These are phyloP conservation scores for Diutina catenulata DNA, from an alignment of 1,139 yeast genomes.

Conservation along the genomic window DNA sequence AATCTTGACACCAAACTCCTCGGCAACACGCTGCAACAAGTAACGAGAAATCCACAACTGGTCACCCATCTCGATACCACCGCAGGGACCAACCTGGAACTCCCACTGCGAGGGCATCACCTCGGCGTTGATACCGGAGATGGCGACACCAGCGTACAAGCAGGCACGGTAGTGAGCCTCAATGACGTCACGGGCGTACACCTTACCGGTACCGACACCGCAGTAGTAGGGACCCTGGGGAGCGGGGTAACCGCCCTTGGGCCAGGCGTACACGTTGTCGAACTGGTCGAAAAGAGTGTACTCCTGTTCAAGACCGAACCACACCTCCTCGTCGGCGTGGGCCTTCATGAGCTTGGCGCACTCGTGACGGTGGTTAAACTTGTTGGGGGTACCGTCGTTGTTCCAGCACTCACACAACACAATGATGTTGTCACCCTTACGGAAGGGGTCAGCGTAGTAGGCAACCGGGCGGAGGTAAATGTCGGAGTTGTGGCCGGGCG, in stretches of 20 bases:
- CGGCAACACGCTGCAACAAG: conserved; percentile 87
- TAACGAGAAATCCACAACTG: conserved; percentile 94
- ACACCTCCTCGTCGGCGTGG: conserved; percentile 71
- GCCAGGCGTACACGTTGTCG: conserved; percentile 95
- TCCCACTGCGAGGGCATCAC: conserved; percentile 99
- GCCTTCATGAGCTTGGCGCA: conserved; percentile 94
- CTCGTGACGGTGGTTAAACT: conserved; percentile 95
- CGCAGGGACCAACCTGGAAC: conserved; percentile 98
- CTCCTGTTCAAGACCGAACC: conserved; percentile 99
- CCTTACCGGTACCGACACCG: conserved; percentile 99
- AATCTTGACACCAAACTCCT: conserved; percentile 96
- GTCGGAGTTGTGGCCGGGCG: conserved; percentile 97
- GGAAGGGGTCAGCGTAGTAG: conserved; percentile 90
- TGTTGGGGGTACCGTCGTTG: conserved; percentile 98
- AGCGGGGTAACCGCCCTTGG: conserved; percentile 99
- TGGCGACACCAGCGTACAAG: conserved; percentile 77
- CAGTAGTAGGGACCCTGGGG: conserved; percentile 99
- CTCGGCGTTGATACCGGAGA: conserved; percentile 97
- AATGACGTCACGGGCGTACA: conserved; percentile 93
- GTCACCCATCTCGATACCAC: conserved; percentile 94
- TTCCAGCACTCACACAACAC: conserved; percentile 96
- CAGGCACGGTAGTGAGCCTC: conserved; percentile 99
- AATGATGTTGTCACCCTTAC: conserved; percentile 93
- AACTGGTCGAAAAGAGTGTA: conserved; percentile 89
- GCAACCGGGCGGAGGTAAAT: conserved; percentile 90